These are phyloP conservation scores for Phylloporus scabripes DNA, from an alignment of 768 basidiomycete species.

Conservation along the genomic window DNA sequence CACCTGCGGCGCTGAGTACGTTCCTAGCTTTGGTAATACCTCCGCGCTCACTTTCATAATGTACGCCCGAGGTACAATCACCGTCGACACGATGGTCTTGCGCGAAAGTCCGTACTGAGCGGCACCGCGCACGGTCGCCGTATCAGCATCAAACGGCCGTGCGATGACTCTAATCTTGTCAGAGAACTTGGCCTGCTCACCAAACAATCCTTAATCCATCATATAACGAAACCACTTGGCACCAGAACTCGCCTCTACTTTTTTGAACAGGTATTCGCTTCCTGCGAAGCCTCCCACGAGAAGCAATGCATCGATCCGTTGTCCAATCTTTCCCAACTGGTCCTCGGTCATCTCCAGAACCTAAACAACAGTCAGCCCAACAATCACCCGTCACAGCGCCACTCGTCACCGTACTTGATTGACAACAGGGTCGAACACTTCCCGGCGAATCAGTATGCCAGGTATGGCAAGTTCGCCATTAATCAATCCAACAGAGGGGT, in stretches of 20 bases:
- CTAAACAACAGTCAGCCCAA: slow-evolving; percentile 33
- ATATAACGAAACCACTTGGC: background rate
- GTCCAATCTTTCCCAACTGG: slow-evolving; percentile 61
- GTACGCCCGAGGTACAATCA: slow-evolving; percentile 79
- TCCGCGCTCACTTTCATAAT: slow-evolving; percentile 65
- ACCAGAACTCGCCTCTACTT: slow-evolving; percentile 56
- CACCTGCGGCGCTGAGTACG: slow-evolving; percentile 42
- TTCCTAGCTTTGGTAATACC: background rate
- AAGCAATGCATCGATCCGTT: slow-evolving; percentile 75
- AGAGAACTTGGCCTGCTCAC: slow-evolving; percentile 58
- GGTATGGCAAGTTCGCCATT: slow-evolving; percentile 84
- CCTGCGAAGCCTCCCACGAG: slow-evolving; percentile 89
- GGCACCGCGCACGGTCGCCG: slow-evolving; percentile 84
- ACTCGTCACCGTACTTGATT: slow-evolving; percentile 48
- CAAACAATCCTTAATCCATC: background rate
- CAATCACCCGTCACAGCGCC: slow-evolving; percentile 2
- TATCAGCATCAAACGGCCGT: slow-evolving; percentile 81
- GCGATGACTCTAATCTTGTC: slow-evolving; percentile 68
- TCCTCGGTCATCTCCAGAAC: slow-evolving; percentile 76
- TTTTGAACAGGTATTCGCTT: slow-evolving; percentile 77
- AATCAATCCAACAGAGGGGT: slow-evolving; percentile 70
- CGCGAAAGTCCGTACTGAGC: slow-evolving; percentile 81
- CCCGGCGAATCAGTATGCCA: slow-evolving; percentile 68
- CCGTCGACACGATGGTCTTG: slow-evolving; percentile 69
- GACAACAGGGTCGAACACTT: slow-evolving; percentile 88